phyloP scores from a whole-genome alignment of 176 grass and related monocot genomes.

The Secale cereale region DNA sequence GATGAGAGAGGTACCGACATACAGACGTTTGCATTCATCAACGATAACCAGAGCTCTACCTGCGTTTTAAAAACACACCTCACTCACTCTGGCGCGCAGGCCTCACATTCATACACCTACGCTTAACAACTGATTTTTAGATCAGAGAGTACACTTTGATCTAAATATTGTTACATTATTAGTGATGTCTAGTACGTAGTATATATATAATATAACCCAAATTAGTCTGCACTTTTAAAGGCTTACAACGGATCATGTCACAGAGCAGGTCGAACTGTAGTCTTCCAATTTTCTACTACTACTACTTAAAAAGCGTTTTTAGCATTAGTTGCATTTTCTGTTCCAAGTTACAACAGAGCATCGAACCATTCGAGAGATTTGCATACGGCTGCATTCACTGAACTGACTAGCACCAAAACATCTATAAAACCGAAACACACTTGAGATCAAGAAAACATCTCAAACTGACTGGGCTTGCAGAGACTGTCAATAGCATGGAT shows the following conservation, averaged over 20 bases:
- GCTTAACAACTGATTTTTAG: no score
- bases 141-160: no score
- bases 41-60: no score
- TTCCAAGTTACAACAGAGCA: neutral
- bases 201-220: no score
- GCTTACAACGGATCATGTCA: neutral
- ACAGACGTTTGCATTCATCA: no score
- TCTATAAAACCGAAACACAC: neutral
- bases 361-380: neutral
- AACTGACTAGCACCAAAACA: neutral
- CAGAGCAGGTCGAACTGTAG: neutral
- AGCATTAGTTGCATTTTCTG: neutral
- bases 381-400: neutral
- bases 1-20: no score
- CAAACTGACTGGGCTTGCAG: neutral
- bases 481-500: slow-evolving; percentile 49
- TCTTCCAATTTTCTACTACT: neutral
- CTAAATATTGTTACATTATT: no score
- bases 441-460: slow-evolving; percentile 35
- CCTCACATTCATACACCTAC: no score
- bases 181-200: no score
- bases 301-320: neutral
- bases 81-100: no score
- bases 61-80: no score
- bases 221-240: no score